phyloP scores from a whole-genome alignment of 1,284 basidiomycete species.

The Flammula alnicola region DNA sequence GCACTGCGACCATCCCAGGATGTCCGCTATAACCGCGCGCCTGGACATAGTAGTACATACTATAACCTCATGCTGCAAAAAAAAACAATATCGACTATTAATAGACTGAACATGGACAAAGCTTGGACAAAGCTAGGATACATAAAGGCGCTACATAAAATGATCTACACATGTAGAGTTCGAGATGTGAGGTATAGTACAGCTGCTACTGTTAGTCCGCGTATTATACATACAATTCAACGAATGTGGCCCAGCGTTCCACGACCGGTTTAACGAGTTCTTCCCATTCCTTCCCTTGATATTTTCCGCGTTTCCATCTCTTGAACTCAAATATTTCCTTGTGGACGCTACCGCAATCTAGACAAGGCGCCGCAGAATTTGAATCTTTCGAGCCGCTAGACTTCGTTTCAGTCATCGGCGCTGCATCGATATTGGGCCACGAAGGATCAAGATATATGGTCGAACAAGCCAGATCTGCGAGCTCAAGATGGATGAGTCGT shows the following conservation, averaged over 20 bases:
- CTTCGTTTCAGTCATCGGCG: conserved; percentile 14
- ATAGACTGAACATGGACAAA: too few species aligned
- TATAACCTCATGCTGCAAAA: too few species aligned
- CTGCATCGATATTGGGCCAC: conserved; percentile 41
- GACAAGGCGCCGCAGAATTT: conserved; percentile 29
- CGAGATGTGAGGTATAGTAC: background rate
- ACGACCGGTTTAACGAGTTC: conserved; percentile 72
- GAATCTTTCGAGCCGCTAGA: conserved; percentile 19
- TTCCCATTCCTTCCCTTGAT: conserved; percentile 74
- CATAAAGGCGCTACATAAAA: too few species aligned
- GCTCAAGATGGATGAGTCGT: conserved; percentile 75
- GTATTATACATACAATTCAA: conserved; percentile 43
- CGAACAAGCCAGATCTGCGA: conserved; percentile 66
- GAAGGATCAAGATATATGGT: conserved; percentile 59
- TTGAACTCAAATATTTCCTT: conserved; percentile 78
- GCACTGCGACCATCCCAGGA: background rate
- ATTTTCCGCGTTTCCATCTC: conserved; percentile 51
- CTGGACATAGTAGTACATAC: too few species aligned
- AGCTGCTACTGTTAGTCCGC: background rate
- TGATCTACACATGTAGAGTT: background rate
- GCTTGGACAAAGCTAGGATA: too few species aligned
- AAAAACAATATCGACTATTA: too few species aligned
- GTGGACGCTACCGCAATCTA: conserved; percentile 63
- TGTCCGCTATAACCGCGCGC: background rate
- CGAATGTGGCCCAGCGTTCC: conserved; percentile 74